A percentile compares a stretch with the other conserved stretches of the same genome.
These are phyloP conservation scores for Pseudogymnoascus sp. DNA, from an alignment of 2,329 filamentous ascomycete species.

Conservation along the genomic window DNA sequence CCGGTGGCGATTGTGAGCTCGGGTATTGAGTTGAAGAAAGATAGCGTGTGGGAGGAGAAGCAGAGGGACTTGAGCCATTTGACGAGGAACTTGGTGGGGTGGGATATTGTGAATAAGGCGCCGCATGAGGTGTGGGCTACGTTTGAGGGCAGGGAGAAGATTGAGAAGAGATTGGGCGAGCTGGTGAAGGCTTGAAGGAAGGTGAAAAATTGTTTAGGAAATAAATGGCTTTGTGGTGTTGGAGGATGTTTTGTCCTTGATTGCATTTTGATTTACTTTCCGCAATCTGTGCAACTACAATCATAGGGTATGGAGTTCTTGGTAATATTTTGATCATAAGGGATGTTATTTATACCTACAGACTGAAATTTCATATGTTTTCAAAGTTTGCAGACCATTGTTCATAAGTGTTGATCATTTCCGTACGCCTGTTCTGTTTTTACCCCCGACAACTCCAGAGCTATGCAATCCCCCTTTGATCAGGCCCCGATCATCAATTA, in stretches of 20 bases:
- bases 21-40: slow-evolving; percentile 58
- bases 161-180: slow-evolving; percentile 71
- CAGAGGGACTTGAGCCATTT: slow-evolving; percentile 77
- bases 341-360: slow-evolving; percentile 2
- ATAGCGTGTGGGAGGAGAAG: slow-evolving; percentile 69
- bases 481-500: slow-evolving; percentile 13
- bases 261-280: too few species aligned
- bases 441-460: neutral
- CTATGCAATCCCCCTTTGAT: slow-evolving; percentile 12
- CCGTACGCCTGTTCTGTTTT: slow-evolving; percentile 1
- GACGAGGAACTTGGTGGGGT: slow-evolving; percentile 68
- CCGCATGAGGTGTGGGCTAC: slow-evolving; percentile 83
- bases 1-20: slow-evolving; percentile 78
- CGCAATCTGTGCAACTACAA: neutral
- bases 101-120: slow-evolving; percentile 80
- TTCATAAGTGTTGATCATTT: slow-evolving; percentile 7
- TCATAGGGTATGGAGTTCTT: neutral
- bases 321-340: neutral
- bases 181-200: slow-evolving; percentile 41
- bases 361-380: neutral
- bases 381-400: neutral
- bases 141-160: slow-evolving; percentile 57
- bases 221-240: neutral
- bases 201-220: neutral
- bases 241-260: neutral